A percentile compares a stretch with the other conserved stretches of the same genome.
Conservation (phyloP, 2,329 filamentous ascomycete genomes). For the Curvularia hawaiiensis region DNA sequence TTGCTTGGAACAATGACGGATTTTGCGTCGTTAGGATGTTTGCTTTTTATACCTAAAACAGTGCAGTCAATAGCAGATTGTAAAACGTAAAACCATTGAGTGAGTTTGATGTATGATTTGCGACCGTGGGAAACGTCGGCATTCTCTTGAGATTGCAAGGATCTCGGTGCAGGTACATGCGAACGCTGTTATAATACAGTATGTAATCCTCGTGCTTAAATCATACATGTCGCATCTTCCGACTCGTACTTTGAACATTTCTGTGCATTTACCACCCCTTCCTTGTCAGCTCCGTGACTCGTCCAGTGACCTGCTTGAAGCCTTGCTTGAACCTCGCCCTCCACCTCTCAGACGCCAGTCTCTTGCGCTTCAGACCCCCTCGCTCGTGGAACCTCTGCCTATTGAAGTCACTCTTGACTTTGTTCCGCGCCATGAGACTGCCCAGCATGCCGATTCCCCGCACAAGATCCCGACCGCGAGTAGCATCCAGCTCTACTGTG, state of each 20-base stretch:
- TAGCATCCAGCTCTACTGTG: slow-evolving; percentile 44
- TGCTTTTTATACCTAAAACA: neutral
- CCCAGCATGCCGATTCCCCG: slow-evolving; percentile 53
- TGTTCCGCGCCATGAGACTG: slow-evolving; percentile 58
- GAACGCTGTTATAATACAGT: slow-evolving; percentile 8
- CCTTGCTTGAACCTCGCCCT: slow-evolving; percentile 69
- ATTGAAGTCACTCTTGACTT: slow-evolving; percentile 60
- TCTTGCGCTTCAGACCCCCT: slow-evolving; percentile 77
- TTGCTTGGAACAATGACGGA: neutral
- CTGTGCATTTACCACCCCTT: slow-evolving; percentile 73
- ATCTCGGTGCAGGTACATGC: slow-evolving; percentile 4
- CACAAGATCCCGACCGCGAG: slow-evolving; percentile 52
- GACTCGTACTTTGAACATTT: neutral
- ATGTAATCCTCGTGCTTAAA: slow-evolving; percentile 6
- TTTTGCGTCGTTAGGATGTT: neutral
- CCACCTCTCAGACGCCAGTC: slow-evolving; percentile 72
- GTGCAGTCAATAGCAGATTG: neutral
- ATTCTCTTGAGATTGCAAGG: neutral
- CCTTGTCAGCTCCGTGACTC: slow-evolving; percentile 72
- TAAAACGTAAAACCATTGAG: too few relatives aligned
- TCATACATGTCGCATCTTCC: slow-evolving; percentile 1
- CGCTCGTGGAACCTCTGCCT: slow-evolving; percentile 76
- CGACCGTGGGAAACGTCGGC: neutral
- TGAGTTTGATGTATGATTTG: neutral
- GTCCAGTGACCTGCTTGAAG: slow-evolving; percentile 66